Conservation (phyloP, 768 basidiomycete genomes). For the Mycena leptocephala region DNA sequence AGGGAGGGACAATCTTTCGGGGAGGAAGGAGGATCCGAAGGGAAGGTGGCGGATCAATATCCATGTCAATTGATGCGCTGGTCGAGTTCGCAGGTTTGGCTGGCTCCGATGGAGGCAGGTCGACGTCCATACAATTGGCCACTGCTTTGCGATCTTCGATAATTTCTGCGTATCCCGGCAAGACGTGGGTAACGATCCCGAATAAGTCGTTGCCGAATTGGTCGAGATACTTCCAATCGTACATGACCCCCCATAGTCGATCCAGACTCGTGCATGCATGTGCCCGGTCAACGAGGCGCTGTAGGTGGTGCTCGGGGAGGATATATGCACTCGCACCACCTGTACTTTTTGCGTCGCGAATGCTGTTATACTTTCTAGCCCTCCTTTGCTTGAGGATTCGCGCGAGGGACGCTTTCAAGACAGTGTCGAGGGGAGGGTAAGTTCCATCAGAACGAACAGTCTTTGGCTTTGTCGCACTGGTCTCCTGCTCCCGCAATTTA, state of each 20-base stretch:
- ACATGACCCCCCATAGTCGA: neutral
- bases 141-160: neutral
- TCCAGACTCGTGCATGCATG: slow-evolving; percentile 6
- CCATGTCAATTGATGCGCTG: neutral
- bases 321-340: neutral
- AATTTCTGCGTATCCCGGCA: neutral
- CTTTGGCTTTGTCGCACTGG: neutral
- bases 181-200: neutral
- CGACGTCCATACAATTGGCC: neutral
- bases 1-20: neutral
- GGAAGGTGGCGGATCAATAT: neutral
- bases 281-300: neutral
- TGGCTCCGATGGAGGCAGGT: neutral
- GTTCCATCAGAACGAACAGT: slow-evolving; percentile 1
- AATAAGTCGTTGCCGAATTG: neutral
- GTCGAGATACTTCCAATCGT: slow-evolving; percentile 2
- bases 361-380: neutral
- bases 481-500: neutral
- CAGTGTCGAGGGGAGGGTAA: neutral
- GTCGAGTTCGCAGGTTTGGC: no score
- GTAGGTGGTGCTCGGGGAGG: neutral
- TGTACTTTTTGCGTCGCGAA: neutral
- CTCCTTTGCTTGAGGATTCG: neutral
- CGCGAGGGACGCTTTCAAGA: neutral
- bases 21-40: neutral